phyloP scores from a whole-genome alignment of 2,329 filamentous ascomycete species.

The Ascochyta koolunga region DNA sequence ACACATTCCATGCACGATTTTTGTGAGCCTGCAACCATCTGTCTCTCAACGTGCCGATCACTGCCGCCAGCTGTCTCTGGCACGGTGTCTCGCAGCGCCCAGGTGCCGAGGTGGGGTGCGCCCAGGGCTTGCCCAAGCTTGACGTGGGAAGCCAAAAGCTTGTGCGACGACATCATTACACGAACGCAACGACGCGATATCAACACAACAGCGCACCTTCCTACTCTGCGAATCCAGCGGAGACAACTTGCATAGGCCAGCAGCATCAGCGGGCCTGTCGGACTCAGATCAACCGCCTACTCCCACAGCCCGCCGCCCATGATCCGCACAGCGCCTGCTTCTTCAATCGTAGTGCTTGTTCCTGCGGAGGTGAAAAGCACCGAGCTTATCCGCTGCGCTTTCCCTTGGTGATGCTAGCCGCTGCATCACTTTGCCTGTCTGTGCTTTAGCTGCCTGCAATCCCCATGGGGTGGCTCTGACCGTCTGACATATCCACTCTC shows the following conservation, averaged over 20 bases:
- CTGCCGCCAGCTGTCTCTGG: neutral
- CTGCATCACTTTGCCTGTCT: neutral
- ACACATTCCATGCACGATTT: too few species aligned
- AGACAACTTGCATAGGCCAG: neutral
- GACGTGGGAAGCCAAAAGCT: slow-evolving; percentile 3
- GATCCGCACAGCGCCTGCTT: slow-evolving; percentile 1
- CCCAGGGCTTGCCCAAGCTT: neutral
- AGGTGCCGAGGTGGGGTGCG: neutral
- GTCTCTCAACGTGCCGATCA: neutral
- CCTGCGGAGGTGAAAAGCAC: neutral
- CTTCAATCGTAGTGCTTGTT: neutral
- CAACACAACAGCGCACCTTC: slow-evolving; percentile 1
- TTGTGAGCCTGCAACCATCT: neutral
- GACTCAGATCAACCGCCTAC: slow-evolving; percentile 6
- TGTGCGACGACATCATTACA: neutral
- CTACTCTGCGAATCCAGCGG: neutral
- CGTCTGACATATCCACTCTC: neutral
- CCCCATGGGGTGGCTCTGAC: slow-evolving; percentile 8
- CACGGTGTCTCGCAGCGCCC: neutral
- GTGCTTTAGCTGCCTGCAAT: neutral
- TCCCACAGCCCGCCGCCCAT: neutral
- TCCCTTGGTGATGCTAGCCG: neutral
- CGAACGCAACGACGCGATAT: neutral
- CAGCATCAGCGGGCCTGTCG: neutral
- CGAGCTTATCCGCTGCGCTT: slow-evolving; percentile 2